Evolutionary conservation across 306 rosid species (phyloP).

Genomic region (Ammopiptanthus mongolicus): DNA sequence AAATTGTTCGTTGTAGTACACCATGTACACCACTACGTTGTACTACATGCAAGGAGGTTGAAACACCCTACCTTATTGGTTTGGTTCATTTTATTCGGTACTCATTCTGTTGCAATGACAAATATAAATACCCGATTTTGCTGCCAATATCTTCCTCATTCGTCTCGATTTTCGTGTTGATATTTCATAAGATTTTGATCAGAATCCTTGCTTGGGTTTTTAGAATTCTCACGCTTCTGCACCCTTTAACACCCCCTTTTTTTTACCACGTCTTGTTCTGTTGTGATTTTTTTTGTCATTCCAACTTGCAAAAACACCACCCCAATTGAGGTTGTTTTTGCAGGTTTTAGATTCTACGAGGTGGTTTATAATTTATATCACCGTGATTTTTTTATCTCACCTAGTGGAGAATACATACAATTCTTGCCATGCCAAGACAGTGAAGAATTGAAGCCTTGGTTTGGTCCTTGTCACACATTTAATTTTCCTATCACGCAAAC

Average conservation of each 20-base stretch:
- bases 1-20: slow-evolving; percentile 11
- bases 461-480: slow-evolving; percentile 9
- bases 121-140: background rate
- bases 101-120: background rate
- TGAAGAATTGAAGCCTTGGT: background rate
- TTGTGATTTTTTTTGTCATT: background rate
- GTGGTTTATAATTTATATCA: background rate
- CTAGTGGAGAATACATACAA: background rate
- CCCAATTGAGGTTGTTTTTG: background rate
- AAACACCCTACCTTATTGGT: no score
- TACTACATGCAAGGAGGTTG: slow-evolving; percentile 34
- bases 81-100: background rate
- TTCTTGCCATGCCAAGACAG: background rate
- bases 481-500: background rate
- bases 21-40: slow-evolving; percentile 18
- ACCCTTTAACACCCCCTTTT: no score
- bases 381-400: background rate
- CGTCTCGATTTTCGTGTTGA: background rate
- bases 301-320: background rate
- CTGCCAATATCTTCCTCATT: background rate
- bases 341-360: background rate
- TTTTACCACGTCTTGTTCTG: background rate
- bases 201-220: background rate
- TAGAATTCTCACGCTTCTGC: slow-evolving; percentile 11
- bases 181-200: no score